Evolutionary conservation across 805 yeast species (phyloP), one percentile per base, ranked within the genome.

Genomic region (Yamadazyma takamatsuzukensis): DNA sequence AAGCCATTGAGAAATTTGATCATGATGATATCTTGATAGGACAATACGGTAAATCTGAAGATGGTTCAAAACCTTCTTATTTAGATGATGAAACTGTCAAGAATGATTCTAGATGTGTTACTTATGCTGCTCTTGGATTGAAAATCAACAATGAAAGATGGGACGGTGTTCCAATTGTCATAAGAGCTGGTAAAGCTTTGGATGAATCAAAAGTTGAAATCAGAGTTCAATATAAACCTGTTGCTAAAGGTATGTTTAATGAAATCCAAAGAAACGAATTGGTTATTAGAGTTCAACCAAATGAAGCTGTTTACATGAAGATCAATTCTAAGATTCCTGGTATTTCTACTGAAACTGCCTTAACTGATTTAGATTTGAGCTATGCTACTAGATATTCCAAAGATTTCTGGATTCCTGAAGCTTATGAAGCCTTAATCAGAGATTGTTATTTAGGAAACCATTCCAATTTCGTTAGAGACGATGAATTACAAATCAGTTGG

Each of bases 131-230:
- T 3, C 54, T 93, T 37, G 75, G 80, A 15, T 54, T 90, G 41
- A 68, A 79, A 44, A 84, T 93, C 59, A 71, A 79, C 51, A 93
- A 89, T 61, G 97, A 93, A 64, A 79, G 97, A 56, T 93, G 98
- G 98, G 93, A 84, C 43, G 97, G 97, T 52, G 97, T 93, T 27
- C 98, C 98, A 34, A 78, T 93, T 54, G 81, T 93, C 33, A 70
- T 93, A 70, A 78, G 96, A 66, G 98, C 97, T 11, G 98, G 98
- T 53, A 93, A 93, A 67, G 96, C 97, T n/a, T 69, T 93, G 40
- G 87, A 90, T 59, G 89, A 82, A 53, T 83, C 90, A 39, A 88
- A 88, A 71, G 98, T 93, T 30, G 98, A 93, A 68, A 82, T 93
- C 43, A 77, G 97, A 60, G 68, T 93, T 41, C 97, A 93, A 70